Evolutionary conservation across 73 alveolate genomes (phyloP).

Genomic region (Symbiodinium natans): DNA sequence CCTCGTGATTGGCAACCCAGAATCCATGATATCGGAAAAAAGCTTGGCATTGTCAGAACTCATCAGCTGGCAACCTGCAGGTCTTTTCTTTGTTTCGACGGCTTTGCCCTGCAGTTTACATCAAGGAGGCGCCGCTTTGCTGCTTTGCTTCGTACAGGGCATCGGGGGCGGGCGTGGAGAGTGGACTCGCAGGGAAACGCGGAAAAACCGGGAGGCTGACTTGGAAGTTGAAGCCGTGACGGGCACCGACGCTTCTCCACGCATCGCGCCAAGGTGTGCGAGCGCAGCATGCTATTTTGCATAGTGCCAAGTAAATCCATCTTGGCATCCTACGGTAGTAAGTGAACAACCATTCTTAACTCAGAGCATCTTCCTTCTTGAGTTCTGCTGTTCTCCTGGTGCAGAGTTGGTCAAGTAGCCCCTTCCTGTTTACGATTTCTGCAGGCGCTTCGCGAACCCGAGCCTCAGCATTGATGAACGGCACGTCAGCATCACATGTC

Average conservation of each 20-base stretch:
- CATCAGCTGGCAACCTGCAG: neutral
- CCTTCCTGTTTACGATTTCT: too few relatives aligned
- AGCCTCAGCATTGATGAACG: neutral
- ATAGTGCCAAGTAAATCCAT: too few relatives aligned
- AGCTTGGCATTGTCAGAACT: too few relatives aligned
- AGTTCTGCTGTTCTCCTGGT: too few relatives aligned
- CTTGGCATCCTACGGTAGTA: too few relatives aligned
- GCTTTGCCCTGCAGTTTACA: conserved; percentile 40
- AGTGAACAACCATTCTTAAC: too few relatives aligned
- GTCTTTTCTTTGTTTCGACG: conserved; percentile 32
- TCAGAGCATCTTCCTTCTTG: too few relatives aligned
- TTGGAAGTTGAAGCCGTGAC: conserved; percentile 36
- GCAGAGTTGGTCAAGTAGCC: too few relatives aligned
- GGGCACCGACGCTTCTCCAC: neutral
- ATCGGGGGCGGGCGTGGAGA: neutral
- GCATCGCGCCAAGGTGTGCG: conserved; percentile 47
- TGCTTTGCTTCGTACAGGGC: neutral
- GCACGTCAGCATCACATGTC: neutral
- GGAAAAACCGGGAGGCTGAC: too few relatives aligned
- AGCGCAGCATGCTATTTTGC: neutral
- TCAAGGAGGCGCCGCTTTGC: conserved; percentile 28
- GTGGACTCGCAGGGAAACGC: neutral
- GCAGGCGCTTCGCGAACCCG: conserved; percentile 63
- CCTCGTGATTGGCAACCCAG: neutral
- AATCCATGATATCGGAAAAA: too few relatives aligned